phyloP scores from a whole-genome alignment of 2,329 filamentous ascomycete species.

The Leptographium lundbergii region DNA sequence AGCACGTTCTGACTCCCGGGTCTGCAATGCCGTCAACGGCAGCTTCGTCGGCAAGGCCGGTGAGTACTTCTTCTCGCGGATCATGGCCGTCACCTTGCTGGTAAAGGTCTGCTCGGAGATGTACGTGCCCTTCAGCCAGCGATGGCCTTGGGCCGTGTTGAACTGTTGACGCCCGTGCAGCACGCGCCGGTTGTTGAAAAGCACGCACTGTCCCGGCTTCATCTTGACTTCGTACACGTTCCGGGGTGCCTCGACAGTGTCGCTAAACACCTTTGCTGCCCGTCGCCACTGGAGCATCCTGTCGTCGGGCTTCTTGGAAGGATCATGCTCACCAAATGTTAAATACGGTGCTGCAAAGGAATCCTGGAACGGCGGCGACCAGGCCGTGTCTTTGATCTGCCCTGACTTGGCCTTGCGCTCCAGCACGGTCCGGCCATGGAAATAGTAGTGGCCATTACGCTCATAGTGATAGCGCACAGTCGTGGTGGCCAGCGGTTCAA shows the following conservation, averaged over 20 bases:
- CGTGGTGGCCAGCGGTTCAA: slow-evolving; percentile 50
- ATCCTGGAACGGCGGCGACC: slow-evolving; percentile 71
- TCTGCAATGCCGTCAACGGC: not conserved
- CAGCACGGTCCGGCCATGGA: slow-evolving; percentile 43
- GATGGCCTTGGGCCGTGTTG: slow-evolving; percentile 46
- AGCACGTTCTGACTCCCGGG: not conserved
- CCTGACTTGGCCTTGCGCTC: slow-evolving; percentile 13
- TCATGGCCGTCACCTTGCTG: slow-evolving; percentile 17
- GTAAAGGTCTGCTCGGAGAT: slow-evolving; percentile 42
- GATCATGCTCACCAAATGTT: slow-evolving; percentile 5
- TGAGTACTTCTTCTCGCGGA: not conserved
- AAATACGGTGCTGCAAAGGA: slow-evolving; percentile 1
- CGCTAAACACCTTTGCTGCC: slow-evolving; percentile 44
- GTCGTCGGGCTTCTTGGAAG: not conserved
- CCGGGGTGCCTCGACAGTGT: slow-evolving; percentile 40
- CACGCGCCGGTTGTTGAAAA: slow-evolving; percentile 86
- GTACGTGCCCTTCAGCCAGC: slow-evolving; percentile 83
- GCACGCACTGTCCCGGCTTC: slow-evolving; percentile 70
- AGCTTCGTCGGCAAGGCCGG: not conserved
- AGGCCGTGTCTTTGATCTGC: slow-evolving; percentile 31
- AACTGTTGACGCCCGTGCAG: slow-evolving; percentile 74
- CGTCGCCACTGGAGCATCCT: slow-evolving; percentile 11
- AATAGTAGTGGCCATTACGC: slow-evolving; percentile 52
- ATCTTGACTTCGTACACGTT: slow-evolving; percentile 61
- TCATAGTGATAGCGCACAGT: slow-evolving; percentile 52